Evolutionary conservation across 768 basidiomycete species (phyloP).

Genomic region (Phaeotremella skinneri): DNA sequence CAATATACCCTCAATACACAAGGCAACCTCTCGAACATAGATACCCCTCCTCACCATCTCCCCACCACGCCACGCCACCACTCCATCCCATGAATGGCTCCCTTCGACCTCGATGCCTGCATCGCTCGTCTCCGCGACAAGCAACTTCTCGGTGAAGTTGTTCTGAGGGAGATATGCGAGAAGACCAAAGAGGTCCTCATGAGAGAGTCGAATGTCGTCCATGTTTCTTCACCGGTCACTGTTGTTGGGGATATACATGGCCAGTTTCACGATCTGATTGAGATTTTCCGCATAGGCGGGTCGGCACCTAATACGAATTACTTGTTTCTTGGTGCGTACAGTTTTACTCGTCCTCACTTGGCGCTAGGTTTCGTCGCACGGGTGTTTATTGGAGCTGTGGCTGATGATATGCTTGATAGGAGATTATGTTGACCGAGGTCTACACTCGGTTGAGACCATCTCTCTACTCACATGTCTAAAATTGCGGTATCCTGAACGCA

Average conservation of each 20-base stretch:
- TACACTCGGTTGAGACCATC: conserved; percentile 98
- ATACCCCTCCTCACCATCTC: neutral
- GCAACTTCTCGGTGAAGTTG: conserved; percentile 89
- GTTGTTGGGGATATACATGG: conserved; percentile 99
- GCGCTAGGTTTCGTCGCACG: no score
- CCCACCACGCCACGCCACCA: neutral
- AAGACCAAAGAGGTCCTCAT: conserved; percentile 99
- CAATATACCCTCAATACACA: no score
- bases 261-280: conserved; percentile 98
- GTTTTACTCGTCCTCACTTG: neutral
- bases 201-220: conserved; percentile 97
- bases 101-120: conserved; percentile 93
- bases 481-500: conserved; percentile 90
- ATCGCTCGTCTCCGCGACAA: conserved; percentile 85
- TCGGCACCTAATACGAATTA: conserved; percentile 97
- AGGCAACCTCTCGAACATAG: no score
- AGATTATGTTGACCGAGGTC: conserved; percentile 95
- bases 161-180: conserved; percentile 97
- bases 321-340: conserved; percentile 81
- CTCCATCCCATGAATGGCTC: conserved; percentile 33
- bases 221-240: conserved; percentile 92
- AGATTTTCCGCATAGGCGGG: conserved; percentile 98
- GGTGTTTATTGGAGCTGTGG: neutral
- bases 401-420: conserved; percentile 57
- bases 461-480: conserved; percentile 95